A percentile compares a stretch with the other conserved stretches of the same genome.
Conservation (phyloP, 129 eudicot species). For the Dittrichia graveolens region DNA sequence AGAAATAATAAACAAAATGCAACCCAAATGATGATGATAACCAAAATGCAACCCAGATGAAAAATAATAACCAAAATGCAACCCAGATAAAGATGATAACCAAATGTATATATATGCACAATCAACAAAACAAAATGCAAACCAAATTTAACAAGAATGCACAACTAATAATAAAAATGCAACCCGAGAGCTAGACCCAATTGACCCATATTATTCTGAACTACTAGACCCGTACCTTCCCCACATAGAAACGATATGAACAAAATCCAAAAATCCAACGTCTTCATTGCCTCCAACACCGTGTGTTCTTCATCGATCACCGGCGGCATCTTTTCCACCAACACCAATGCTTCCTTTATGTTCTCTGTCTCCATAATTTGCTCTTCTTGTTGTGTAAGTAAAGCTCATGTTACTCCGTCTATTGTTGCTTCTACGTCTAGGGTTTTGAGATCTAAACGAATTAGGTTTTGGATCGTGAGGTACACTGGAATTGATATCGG, state of each 20-base stretch:
- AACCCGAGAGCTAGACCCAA: conserved; percentile 94
- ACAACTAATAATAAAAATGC: too few relatives aligned
- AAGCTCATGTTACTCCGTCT: conserved; percentile 42
- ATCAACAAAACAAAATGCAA: too few relatives aligned
- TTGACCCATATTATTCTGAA: conserved; percentile 93
- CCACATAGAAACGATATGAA: conserved; percentile 85
- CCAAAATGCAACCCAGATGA: too few relatives aligned
- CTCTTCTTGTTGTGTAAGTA: conserved; percentile 34
- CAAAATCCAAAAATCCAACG: conserved; percentile 88
- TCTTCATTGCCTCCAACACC: conserved; percentile 65
- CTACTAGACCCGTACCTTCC: conserved; percentile 87
- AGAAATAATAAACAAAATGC: too few relatives aligned
- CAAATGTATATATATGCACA: too few relatives aligned
- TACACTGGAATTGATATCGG: conserved; percentile 68
- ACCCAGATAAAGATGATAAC: too few relatives aligned
- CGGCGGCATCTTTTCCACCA: conserved; percentile 49
- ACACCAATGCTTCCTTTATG: conserved; percentile 10
- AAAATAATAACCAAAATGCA: too few relatives aligned
- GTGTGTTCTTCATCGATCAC: conserved; percentile 91
- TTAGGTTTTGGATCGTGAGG: conserved; percentile 40
- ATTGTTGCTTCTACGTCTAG: conserved; percentile 47
- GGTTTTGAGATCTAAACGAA: conserved; percentile 34
- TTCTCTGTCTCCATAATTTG: conserved; percentile 7
- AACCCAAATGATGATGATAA: too few relatives aligned
- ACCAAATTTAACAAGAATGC: too few relatives aligned